These are phyloP conservation scores for Claviceps digitariae DNA, from an alignment of 2,329 filamentous ascomycete genomes.

Conservation along the genomic window DNA sequence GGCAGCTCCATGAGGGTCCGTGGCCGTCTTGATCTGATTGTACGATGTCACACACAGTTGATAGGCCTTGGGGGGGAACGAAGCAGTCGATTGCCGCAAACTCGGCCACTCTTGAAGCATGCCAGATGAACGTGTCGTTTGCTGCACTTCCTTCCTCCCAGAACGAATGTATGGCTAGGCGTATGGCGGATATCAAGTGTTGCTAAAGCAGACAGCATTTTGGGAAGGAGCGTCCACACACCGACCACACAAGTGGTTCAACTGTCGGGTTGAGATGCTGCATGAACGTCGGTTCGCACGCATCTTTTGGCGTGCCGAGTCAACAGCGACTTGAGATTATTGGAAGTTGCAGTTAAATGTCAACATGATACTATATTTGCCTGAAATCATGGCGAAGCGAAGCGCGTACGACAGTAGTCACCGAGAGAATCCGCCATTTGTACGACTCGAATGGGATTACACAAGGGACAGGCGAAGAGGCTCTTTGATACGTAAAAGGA, in stretches of 20 bases:
- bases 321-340: neutral
- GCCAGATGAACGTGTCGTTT: neutral
- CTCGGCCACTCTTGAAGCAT: neutral
- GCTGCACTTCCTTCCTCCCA: neutral
- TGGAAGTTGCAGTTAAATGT: neutral
- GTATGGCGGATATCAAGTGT: neutral
- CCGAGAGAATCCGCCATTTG: neutral
- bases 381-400: neutral
- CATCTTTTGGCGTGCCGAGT: neutral
- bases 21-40: neutral
- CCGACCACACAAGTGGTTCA: neutral
- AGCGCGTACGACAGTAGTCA: neutral
- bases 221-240: neutral
- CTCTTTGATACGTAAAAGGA: neutral
- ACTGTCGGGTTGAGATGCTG: neutral
- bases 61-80: neutral
- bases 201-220: neutral
- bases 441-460: neutral
- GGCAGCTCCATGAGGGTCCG: neutral
- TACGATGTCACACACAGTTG: neutral
- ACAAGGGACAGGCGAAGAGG: neutral
- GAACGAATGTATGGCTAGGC: neutral
- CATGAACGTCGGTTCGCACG: neutral
- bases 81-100: neutral
- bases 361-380: neutral